Percentiles rank a stretch among this genome's conserved stretches.
Conservation (phyloP, 140 eudicot species). For the Cichorium intybus region DNA sequence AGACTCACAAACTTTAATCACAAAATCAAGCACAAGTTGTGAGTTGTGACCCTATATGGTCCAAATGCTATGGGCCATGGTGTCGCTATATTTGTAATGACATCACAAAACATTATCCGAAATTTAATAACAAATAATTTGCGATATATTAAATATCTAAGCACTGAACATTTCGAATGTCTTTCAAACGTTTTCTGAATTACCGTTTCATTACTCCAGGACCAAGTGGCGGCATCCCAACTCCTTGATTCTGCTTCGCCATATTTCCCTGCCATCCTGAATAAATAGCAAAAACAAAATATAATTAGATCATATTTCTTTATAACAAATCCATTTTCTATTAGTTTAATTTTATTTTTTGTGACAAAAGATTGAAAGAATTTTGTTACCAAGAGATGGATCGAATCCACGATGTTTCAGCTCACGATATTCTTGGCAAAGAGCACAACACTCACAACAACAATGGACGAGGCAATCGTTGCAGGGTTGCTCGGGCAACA, state of each 20-base stretch:
- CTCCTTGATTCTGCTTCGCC: slow-evolving; percentile 27
- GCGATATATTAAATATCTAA: too few relatives aligned
- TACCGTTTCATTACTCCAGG: slow-evolving; percentile 40
- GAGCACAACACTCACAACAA: slow-evolving; percentile 46
- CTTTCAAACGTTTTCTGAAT: not conserved
- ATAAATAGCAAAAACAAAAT: not conserved
- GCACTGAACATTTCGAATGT: not conserved
- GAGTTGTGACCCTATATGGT: not conserved
- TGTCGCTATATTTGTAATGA: not conserved
- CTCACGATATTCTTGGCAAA: slow-evolving; percentile 64
- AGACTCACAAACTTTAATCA: not conserved
- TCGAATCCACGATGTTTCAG: slow-evolving; percentile 53
- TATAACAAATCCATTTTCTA: too few relatives aligned
- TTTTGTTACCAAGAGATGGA: slow-evolving; percentile 32
- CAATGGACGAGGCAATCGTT: slow-evolving; percentile 44
- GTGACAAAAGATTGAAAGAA: not conserved
- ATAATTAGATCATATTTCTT: not conserved
- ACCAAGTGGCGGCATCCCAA: slow-evolving; percentile 38
- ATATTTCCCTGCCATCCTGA: slow-evolving; percentile 51
- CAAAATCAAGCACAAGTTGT: not conserved
- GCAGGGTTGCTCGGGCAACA: slow-evolving; percentile 42
- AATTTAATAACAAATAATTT: too few relatives aligned
- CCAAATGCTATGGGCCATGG: not conserved
- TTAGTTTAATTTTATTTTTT: too few relatives aligned
- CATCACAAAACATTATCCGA: not conserved